Evolutionary conservation across 768 basidiomycete genomes (phyloP).

Genomic region (Kwoniella dejecticola): DNA sequence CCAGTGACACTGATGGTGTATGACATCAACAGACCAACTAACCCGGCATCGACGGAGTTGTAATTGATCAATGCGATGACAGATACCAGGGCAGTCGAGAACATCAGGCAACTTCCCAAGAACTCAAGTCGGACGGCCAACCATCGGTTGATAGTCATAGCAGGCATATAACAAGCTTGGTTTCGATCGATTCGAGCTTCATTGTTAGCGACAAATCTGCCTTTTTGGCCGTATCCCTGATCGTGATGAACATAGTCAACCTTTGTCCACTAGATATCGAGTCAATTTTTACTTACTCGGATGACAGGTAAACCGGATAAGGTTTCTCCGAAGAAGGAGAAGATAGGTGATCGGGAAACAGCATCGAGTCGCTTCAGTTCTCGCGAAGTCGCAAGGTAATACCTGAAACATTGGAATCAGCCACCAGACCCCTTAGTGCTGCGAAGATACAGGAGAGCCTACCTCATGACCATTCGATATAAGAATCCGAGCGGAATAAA

Average conservation of each 20-base stretch:
- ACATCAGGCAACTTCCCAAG: slow-evolving; percentile 76
- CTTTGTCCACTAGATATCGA: too few species aligned
- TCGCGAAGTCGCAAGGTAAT: slow-evolving; percentile 60
- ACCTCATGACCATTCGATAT: slow-evolving; percentile 80
- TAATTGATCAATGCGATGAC: slow-evolving; percentile 71
- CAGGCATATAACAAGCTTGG: slow-evolving; percentile 73
- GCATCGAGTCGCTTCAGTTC: slow-evolving; percentile 56
- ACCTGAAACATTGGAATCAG: slow-evolving; percentile 59
- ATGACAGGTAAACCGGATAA: slow-evolving; percentile 48
- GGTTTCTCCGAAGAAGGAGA: slow-evolving; percentile 62
- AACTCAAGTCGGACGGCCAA: slow-evolving; percentile 80
- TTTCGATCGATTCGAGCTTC: slow-evolving; percentile 74
- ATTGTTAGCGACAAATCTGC: slow-evolving; percentile 54
- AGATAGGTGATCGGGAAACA: slow-evolving; percentile 85
- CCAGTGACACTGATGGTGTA: slow-evolving; percentile 83
- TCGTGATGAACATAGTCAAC: not conserved
- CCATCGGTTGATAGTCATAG: slow-evolving; percentile 65
- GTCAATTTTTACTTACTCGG: slow-evolving; percentile 29
- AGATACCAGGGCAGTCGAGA: slow-evolving; percentile 69
- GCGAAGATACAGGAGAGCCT: slow-evolving; percentile 40
- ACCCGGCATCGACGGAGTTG: slow-evolving; percentile 74
- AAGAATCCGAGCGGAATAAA: slow-evolving; percentile 75
- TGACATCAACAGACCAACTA: slow-evolving; percentile 81
- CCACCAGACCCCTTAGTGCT: not conserved
- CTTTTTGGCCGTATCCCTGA: slow-evolving; percentile 52